Conservation (phyloP, 441 rosid genomes). For the Raphanus hybrid region DNA sequence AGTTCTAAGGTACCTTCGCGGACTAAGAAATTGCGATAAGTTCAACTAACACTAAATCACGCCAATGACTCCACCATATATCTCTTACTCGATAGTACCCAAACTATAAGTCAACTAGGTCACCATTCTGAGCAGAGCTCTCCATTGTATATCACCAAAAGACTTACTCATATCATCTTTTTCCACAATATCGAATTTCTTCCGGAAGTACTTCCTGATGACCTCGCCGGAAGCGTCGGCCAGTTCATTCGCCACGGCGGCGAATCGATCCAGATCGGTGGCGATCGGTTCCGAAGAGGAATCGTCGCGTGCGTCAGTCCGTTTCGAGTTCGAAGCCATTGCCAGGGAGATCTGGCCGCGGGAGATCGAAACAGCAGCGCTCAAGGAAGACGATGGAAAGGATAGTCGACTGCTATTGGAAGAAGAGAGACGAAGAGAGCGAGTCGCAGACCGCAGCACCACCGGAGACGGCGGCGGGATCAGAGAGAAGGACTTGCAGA, state of each 20-base stretch:
- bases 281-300: conserved; percentile 22
- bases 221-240: conserved; percentile 94
- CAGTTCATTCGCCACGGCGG: conserved; percentile 58
- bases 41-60: conserved; percentile 9
- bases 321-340: conserved; percentile 51
- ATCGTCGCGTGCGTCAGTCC: conserved; percentile 24
- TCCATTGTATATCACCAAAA: background rate
- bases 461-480: conserved; percentile 34
- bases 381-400: conserved; percentile 21
- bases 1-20: background rate
- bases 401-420: background rate
- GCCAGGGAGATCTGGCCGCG: conserved; percentile 30
- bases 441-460: conserved; percentile 26
- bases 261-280: conserved; percentile 57
- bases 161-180: conserved; percentile 82
- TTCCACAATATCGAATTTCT: conserved; percentile 80
- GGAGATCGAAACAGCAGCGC: conserved; percentile 9
- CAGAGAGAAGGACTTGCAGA: conserved; percentile 31
- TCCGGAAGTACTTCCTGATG: conserved; percentile 78
- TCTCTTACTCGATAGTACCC: background rate
- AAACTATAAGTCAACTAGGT: conserved; percentile 1
- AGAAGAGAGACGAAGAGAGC: conserved; percentile 20
- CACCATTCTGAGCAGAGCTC: background rate
- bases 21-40: background rate
- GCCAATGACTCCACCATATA: background rate